Evolutionary conservation across 2,329 filamentous ascomycete genomes (phyloP), one percentile per base, ranked within the genome.

Genomic region (Thermoascus crustaceus): DNA sequence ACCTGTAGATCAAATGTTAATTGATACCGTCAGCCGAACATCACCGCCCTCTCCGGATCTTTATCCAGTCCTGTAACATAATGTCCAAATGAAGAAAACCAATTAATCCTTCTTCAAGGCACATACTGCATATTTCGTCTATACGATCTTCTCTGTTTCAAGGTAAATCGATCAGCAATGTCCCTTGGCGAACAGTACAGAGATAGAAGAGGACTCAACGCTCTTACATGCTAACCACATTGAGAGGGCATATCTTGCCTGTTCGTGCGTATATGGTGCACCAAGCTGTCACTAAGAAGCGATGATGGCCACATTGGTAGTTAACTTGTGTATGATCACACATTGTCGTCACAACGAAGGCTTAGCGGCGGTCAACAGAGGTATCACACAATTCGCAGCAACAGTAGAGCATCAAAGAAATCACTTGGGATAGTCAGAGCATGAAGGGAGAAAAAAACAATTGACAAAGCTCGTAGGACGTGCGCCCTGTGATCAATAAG

Each of bases 251-350:
- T 41, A 72, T 60, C 42, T 66, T 68, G 44, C 75, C 72, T 20
- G 72, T 73, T 45, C 69, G 66, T 54, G 63, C 58, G 44, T 64
- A 64, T 40, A 43, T 51, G 30, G 50, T 50, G 60, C 72, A 76
- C 72, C 72, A 76, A 11, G 69, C 69, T 43, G 69, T 63, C 30
- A 76, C 72, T 6, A 68, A 70, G 46, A 68, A 75, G 21, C 72
- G 65, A 39, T 71, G 56, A 54, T 77, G 72, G 32, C 64, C 64
- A 55, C 73, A 77, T 25, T 64, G 61, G 50, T 72, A 76, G 41
- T 74, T 68, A 36, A 76, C 72, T 54, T 75, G 68, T 14, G 68
- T 75, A 46, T 76, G 76, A 52, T 76, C 72, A 53, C 73, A 77
- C 73, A 76, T 76, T 32, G 35, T 56, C 42, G 30, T 31, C 19